Evolutionary conservation across 805 yeast species (phyloP).

Genomic region (Starmerella stigmatis): DNA sequence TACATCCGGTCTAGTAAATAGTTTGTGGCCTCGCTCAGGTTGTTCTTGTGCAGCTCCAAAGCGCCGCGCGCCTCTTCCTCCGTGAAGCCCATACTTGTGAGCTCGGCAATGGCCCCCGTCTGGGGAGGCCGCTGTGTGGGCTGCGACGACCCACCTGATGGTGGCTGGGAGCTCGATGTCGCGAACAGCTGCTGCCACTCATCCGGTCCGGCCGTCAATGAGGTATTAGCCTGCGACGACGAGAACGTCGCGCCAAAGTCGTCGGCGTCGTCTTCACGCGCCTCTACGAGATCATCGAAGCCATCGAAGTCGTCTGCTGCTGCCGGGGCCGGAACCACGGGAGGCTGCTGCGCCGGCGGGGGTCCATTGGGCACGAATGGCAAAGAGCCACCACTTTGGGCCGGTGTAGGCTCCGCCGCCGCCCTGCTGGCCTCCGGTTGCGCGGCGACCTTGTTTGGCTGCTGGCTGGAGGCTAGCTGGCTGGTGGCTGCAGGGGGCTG

Average conservation of each 20-base stretch:
- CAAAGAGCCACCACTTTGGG: too few species aligned
- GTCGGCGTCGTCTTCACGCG: constrained; percentile 29
- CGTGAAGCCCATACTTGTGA: constrained; percentile 83
- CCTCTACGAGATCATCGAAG: constrained; percentile 33
- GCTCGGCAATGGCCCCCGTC: constrained; percentile 35
- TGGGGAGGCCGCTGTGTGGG: too few species aligned
- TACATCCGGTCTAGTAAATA: constrained; percentile 47
- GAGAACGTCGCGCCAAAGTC: constrained; percentile 23
- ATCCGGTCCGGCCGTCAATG: constrained; percentile 37
- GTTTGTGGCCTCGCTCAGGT: constrained; percentile 80
- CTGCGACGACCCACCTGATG: constrained; percentile 52
- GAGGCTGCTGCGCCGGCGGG: too few species aligned
- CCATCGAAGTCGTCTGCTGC: constrained; percentile 28
- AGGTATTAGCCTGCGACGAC: constrained; percentile 7
- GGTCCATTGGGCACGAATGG: too few species aligned
- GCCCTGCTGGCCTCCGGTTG: too few species aligned
- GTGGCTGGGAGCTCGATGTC: not conserved
- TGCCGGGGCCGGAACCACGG: not conserved
- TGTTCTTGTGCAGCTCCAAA: constrained; percentile 57
- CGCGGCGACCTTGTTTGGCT: too few species aligned
- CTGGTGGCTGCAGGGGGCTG: too few species aligned
- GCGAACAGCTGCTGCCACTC: constrained; percentile 95
- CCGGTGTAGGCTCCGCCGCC: too few species aligned
- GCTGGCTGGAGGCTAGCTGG: too few species aligned
- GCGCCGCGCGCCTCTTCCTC: constrained; percentile 57